Evolutionary conservation across 2,329 filamentous ascomycete species (phyloP), one percentile per base, ranked within the genome.

Genomic region (Leptographium radiaticola): DNA sequence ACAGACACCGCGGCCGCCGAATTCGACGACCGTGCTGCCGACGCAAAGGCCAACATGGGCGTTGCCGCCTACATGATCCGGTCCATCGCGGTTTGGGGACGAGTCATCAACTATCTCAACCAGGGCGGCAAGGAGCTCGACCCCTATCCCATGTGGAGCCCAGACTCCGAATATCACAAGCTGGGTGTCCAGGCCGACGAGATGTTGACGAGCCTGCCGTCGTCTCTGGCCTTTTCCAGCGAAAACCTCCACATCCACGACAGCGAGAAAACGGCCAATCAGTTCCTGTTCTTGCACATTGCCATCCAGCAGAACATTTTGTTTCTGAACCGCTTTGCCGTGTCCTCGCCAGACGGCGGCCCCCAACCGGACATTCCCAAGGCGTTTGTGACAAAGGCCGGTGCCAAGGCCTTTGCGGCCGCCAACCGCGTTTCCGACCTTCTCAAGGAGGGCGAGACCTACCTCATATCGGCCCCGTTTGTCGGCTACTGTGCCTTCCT

Each of bases 401-500:
- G 84, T 10, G 79, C 81, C 51, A 85, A 84, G 55, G 89, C 89
- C 0, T 83, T 95, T 56, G 80, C 85, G 49, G 87, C 91, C 8
- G 93, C 93, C 5, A 89, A 88, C 63, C 81, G 84, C 58, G 93
- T 97, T 53, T 96, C 91, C 0, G 80, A 84, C 34, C 73, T 97
- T 47, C 79, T 97, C 50, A 83, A 84, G 59, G 88, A 94, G 59
- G 81, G 86, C 4, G 85, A 89, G 62, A 79, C 86, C 13, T 83
- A 91, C 64, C 82, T 86, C 56, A 80, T 97, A 9, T 84, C 89
- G 0, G 91, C 90, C 0, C 93, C 93, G 0, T 97, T 97, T 66
- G 87, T 89, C 1, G 91, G 93, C 1, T 98, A 97, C 67, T 94
- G 88, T 62, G 89, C 91, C 2, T 97, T 96, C 65, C 81, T 90